A percentile compares a stretch with the other conserved stretches of the same genome.
Evolutionary conservation across 1,284 basidiomycete genomes (phyloP).

Genomic region (Melampsora americana): DNA sequence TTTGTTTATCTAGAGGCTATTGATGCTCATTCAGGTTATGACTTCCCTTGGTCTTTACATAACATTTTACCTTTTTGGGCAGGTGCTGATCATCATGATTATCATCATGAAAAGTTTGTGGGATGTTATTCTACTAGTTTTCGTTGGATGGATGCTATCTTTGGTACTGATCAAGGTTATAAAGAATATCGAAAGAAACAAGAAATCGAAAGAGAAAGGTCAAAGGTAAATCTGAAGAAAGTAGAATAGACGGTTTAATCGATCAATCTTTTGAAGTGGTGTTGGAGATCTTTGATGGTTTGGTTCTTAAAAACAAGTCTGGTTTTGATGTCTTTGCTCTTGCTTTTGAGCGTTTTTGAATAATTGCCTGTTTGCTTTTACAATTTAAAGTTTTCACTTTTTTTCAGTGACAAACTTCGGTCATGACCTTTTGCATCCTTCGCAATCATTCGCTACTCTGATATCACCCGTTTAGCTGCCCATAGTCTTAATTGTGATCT

Average conservation of each 20-base stretch:
- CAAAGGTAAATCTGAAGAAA: too few species aligned
- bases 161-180: slow-evolving; percentile 84
- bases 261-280: background rate
- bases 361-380: too few species aligned
- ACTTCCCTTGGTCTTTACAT: slow-evolving; percentile 68
- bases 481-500: too few species aligned
- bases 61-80: slow-evolving; percentile 96
- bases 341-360: background rate
- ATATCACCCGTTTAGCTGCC: too few species aligned
- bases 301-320: background rate
- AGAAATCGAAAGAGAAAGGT: background rate
- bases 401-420: too few species aligned
- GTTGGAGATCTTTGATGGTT: background rate
- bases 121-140: slow-evolving; percentile 73
- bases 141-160: slow-evolving; percentile 82
- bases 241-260: background rate
- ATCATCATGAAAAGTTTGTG: slow-evolving; percentile 40
- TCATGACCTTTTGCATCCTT: too few species aligned
- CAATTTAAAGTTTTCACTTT: too few species aligned
- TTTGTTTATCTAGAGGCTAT: slow-evolving; percentile 64
- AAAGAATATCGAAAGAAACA: slow-evolving; percentile 50
- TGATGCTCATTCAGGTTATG: slow-evolving; percentile 94
- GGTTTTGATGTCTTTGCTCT: background rate
- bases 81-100: slow-evolving; percentile 80
- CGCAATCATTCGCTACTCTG: too few species aligned